Evolutionary conservation across 176 grass and related monocot genomes (phyloP), one percentile per base, ranked within the genome.

Genomic region (Oryza longistaminata): DNA sequence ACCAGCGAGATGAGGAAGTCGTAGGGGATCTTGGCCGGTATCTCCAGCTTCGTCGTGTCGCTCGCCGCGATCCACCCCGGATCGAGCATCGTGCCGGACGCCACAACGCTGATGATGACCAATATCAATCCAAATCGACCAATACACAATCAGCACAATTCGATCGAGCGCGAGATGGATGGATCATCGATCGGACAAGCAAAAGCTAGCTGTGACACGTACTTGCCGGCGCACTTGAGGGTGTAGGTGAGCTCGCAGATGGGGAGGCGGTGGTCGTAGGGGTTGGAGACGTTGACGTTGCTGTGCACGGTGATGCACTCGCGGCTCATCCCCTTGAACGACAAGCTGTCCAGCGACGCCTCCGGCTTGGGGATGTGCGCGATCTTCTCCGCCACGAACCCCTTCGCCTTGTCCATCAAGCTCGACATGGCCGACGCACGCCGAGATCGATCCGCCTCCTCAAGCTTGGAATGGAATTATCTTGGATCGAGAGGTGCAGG

Each of bases 331-430:
- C 66, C 67, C 78, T 97, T 97, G 84, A 95, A 73, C 29, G 75
- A 80, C 48, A 95, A 45, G 37, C 33, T 9, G 31, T 90, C 83
- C 39, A 97, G 87, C 66, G 83, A 24, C 33, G 92, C 95, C 91
- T 97, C 95, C 21, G 95, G 95, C 87, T 91, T 95, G n/a, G 90
- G 90, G 67, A 97, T 48, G 72, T 89, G 77, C 65, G 92, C 95
- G 75, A 97, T 80, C 87, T 97, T 97, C 29, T 97, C 92, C 25
- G 85, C 90, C 15, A 97, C 89, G 88, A 97, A 97, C 61, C n/a
- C 89, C 89, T 97, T 95, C 24, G 91, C 95, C 91, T 95, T 95
- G 95, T 97, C 91, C 48, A 97, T 37, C 58, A 97, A 42, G 19
- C 90, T 69, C 81, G 93, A 21, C 93, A 94, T 94, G 70, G 12